phyloP scores from a whole-genome alignment of 2,329 filamentous ascomycete species.

The Ambrosiella cleistominuta region DNA sequence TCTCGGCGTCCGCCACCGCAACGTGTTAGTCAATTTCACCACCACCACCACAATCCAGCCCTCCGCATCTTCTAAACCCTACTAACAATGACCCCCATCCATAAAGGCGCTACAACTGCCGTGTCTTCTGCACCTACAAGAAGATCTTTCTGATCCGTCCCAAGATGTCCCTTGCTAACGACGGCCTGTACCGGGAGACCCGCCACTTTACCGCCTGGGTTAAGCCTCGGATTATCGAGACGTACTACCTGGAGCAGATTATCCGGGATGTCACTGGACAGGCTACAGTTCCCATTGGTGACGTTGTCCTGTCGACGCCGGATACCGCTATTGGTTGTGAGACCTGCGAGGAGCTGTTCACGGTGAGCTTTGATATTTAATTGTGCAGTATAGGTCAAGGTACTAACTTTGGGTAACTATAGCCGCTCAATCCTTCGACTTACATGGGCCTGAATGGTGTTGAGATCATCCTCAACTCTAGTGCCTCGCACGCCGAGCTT shows the following conservation, averaged over 20 bases:
- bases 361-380: constrained; percentile 6
- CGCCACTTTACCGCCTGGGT: constrained; percentile 26
- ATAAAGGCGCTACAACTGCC: constrained; percentile 21
- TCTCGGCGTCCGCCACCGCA: constrained; percentile 15
- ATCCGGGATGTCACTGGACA: constrained; percentile 20
- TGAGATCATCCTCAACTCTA: constrained; percentile 19
- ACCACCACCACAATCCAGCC: neutral
- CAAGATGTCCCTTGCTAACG: constrained; percentile 21
- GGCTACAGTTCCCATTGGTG: constrained; percentile 24
- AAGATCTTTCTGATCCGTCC: constrained; percentile 15
- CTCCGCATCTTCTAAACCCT: constrained; percentile 4
- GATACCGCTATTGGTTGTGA: constrained; percentile 25
- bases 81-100: constrained; percentile 14
- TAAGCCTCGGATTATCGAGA: constrained; percentile 20
- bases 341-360: constrained; percentile 24
- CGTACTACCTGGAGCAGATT: constrained; percentile 22
- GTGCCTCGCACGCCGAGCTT: constrained; percentile 29
- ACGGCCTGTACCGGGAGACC: constrained; percentile 24
- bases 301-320: constrained; percentile 22
- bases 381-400: neutral
- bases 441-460: constrained; percentile 49
- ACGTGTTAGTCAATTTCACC: constrained; percentile 3
- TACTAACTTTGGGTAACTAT: no score
- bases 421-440: constrained; percentile 27
- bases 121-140: constrained; percentile 21